phyloP scores from a whole-genome alignment of 805 yeast genomes.

The Lipomyces starkeyi region DNA sequence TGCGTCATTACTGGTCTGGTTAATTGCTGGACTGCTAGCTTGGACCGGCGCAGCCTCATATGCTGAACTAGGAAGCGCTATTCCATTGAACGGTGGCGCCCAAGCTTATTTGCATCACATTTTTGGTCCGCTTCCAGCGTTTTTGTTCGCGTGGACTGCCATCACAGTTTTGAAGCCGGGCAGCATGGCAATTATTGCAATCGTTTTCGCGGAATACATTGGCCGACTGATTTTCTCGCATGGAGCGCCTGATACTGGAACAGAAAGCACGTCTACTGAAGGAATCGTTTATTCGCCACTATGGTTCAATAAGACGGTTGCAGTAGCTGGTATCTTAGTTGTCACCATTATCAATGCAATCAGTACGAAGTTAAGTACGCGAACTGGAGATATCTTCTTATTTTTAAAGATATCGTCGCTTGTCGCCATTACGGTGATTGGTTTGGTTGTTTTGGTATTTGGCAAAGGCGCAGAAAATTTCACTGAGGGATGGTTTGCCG shows the following conservation, averaged over 20 bases:
- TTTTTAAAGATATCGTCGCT: conserved; percentile 46
- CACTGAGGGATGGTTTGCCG: conserved; percentile 40
- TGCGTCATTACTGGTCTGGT: conserved; percentile 49
- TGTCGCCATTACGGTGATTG: conserved; percentile 44
- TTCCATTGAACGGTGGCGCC: conserved; percentile 52
- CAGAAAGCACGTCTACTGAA: conserved; percentile 22
- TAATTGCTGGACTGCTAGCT: conserved; percentile 49
- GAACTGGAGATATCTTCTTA: conserved; percentile 46
- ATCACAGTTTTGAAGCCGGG: conserved; percentile 51
- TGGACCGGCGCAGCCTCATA: conserved; percentile 54
- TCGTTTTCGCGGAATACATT: conserved; percentile 50
- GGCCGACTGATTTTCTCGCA: conserved; percentile 37
- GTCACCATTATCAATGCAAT: conserved; percentile 43
- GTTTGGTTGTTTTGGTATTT: conserved; percentile 39
- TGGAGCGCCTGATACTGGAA: not conserved
- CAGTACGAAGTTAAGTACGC: conserved; percentile 45
- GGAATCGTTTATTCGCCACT: conserved; percentile 33
- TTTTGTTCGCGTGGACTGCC: conserved; percentile 50
- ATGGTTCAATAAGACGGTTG: conserved; percentile 45
- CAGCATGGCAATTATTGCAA: conserved; percentile 49
- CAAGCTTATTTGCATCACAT: conserved; percentile 49
- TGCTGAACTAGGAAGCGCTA: conserved; percentile 51
- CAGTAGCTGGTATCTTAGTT: conserved; percentile 42
- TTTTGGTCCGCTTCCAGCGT: conserved; percentile 48
- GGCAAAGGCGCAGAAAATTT: conserved; percentile 41